Base-by-base conservation (phyloP, 179 eudicot genomes). In the Spinacia oleracea region DNA sequence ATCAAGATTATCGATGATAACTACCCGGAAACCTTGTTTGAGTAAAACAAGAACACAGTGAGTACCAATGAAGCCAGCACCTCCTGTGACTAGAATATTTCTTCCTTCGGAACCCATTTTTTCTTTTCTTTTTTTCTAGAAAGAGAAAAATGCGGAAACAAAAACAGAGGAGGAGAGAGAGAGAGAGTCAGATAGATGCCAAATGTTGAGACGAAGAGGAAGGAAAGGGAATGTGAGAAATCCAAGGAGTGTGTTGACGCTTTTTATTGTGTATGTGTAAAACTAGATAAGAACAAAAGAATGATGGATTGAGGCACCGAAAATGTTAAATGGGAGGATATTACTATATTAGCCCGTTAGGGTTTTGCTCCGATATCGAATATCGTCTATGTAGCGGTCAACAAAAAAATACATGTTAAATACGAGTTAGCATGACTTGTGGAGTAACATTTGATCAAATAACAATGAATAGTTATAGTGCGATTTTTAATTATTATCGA, bases 11-110 rank as follows among this genome's bases (percentile, higher is more conserved):
- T 93, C 98, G 29, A 95, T 86, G 64, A 93, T 88, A 0, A 85
- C 74, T 62, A 93, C 97, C 78, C 80, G 86, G 72, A 89, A 95
- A 2, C 97, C 98, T 77, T 89, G 82, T 1, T 81, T 65, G 20
- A 95, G 81, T 8, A 95, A 83, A 48, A 87, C 89, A 74, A 93
- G 70, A 29, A 88, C 93, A 32, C 95, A 91, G 85, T 95, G 98
- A 11, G 95, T 87, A 21, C 98, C 97, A 23, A 95, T 88, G 83
- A 88, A 95, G 0, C 97, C 97, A 0, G 98, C 97, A 9, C 97
- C 98, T 20, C 98, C 98, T 0, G 98, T 95, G 6, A 95, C 98
- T 27, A 95, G 83, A 70, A 95, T 88, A 78, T 81, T 86, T 76
- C 75, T 82, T 18, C 74, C 78, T 48, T 79, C 82, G 0, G 81